Evolutionary conservation across 192 early-diverging fungal species (phyloP).

Genomic region (Coemansia sp.): DNA sequence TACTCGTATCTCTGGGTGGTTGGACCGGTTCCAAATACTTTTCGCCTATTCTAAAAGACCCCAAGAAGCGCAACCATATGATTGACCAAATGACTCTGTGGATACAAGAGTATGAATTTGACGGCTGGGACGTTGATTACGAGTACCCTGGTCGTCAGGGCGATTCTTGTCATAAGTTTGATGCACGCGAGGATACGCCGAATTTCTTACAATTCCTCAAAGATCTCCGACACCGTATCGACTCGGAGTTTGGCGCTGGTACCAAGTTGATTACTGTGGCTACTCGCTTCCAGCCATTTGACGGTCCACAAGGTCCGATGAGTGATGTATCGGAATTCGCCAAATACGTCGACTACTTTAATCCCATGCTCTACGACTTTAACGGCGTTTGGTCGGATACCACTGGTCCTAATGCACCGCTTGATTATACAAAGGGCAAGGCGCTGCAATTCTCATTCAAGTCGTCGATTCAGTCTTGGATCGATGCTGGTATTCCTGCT

Average conservation of each 20-base stretch:
- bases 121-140: slow-evolving; percentile 79
- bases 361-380: slow-evolving; percentile 73
- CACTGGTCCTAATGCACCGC: slow-evolving; percentile 68
- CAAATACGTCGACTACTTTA: slow-evolving; percentile 63
- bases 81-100: slow-evolving; percentile 58
- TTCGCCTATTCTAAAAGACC: slow-evolving; percentile 58
- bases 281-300: slow-evolving; percentile 64
- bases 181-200: slow-evolving; percentile 57
- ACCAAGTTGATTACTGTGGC: slow-evolving; percentile 67
- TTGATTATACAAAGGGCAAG: slow-evolving; percentile 34
- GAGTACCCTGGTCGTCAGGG: slow-evolving; percentile 70
- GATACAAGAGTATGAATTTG: slow-evolving; percentile 58
- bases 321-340: slow-evolving; percentile 63
- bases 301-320: slow-evolving; percentile 55
- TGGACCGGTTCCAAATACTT: slow-evolving; percentile 68
- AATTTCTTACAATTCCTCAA: slow-evolving; percentile 65
- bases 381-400: slow-evolving; percentile 62
- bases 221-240: slow-evolving; percentile 61
- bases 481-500: slow-evolving; percentile 62
- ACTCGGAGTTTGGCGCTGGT: slow-evolving; percentile 34
- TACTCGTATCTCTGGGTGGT: slow-evolving; percentile 68
- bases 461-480: slow-evolving; percentile 58
- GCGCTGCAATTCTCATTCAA: slow-evolving; percentile 49
- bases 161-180: slow-evolving; percentile 49
- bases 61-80: slow-evolving; percentile 48